Evolutionary conservation across 495 filamentous ascomycete genomes (phyloP).

Genomic region (Penicillium paxilli): DNA sequence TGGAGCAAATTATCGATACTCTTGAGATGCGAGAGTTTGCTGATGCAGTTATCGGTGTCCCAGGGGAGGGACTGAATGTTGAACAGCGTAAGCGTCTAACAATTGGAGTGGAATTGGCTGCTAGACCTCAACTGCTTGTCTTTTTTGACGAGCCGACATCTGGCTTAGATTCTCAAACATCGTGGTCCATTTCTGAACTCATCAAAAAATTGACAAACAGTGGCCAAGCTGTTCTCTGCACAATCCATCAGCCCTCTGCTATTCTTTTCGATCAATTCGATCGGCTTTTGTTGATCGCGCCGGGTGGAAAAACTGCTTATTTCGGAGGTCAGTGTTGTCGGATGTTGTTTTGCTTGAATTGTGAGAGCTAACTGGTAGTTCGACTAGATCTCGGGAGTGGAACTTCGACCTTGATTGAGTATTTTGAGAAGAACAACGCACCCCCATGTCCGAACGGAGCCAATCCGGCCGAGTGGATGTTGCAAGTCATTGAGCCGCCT

Average conservation of each 20-base stretch:
- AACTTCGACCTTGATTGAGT: background rate
- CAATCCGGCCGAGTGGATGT: slow-evolving; percentile 81
- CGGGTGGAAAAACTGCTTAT: slow-evolving; percentile 51
- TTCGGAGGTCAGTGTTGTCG: background rate
- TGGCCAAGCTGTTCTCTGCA: slow-evolving; percentile 80
- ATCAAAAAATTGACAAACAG: slow-evolving; percentile 69
- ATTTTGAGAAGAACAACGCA: background rate
- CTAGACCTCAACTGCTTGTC: slow-evolving; percentile 60
- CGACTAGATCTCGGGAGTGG: background rate
- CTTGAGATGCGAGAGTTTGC: background rate
- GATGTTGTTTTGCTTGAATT: too few relatives aligned
- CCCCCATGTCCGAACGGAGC: slow-evolving; percentile 38
- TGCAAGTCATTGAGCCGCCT: slow-evolving; percentile 59
- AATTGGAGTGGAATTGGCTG: slow-evolving; percentile 65
- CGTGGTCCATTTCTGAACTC: slow-evolving; percentile 3
- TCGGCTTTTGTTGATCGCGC: slow-evolving; percentile 69
- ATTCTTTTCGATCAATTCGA: slow-evolving; percentile 87
- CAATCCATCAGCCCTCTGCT: slow-evolving; percentile 84
- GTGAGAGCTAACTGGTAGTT: too few relatives aligned
- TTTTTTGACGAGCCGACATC: slow-evolving; percentile 78
- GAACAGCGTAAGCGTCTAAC: slow-evolving; percentile 64
- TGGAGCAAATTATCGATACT: background rate
- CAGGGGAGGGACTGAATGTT: slow-evolving; percentile 53
- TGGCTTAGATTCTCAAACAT: slow-evolving; percentile 52
- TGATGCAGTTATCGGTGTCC: slow-evolving; percentile 1